Base-by-base conservation (phyloP, 2,329 filamentous ascomycete species). In the Fusarium sp. region DNA sequence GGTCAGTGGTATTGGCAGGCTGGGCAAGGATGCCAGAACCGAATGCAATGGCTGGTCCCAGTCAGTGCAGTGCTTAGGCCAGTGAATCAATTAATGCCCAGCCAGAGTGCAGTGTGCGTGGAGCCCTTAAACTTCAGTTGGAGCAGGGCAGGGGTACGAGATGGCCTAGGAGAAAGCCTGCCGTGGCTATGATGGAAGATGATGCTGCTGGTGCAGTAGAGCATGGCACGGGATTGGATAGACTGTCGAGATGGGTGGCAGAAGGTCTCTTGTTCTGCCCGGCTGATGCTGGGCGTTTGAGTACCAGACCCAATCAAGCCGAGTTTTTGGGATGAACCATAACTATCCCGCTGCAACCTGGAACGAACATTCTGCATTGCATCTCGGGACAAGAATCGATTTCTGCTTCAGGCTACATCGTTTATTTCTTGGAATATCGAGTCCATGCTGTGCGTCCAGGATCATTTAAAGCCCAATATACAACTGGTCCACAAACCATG, bases 181-280 rank as follows among this genome's bases (percentile, higher is more conserved):
- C 49, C 42, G 67, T 70, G 68, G 68, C 68, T 71, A 71, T 71
- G 68, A 71, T 71, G 68, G 67, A 69, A 45, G 68, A 71, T 71
- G 68, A 71, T 71, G 68, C 52, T 61, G 54, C 58, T 48, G 60
- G 42, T 67, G 67, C 57, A 65, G 45, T 57, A 42, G 37, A 55
- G n/a, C n/a, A 57, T 41, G 54, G 51, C 58, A 71, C 46, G 67
- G 67, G 67, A 70, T 70, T 70, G 67, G 67, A 47, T 30, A 34
- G 53, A 27, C n/a, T n/a, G n/a, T 49, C 25, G 34, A 57, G 63
- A 70, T 68, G 67, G 67, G 42, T 68, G 67, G 67, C 47, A 70
- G 67, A 46, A 65, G 63, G 67, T 68, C 63, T 70, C 42, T 70
- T 71, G 55, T 71, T 71, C 67, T 70, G 67, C 67, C 67, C 67